Conservation (phyloP, 2,329 filamentous ascomycete species). For the Trichoderma breve region DNA sequence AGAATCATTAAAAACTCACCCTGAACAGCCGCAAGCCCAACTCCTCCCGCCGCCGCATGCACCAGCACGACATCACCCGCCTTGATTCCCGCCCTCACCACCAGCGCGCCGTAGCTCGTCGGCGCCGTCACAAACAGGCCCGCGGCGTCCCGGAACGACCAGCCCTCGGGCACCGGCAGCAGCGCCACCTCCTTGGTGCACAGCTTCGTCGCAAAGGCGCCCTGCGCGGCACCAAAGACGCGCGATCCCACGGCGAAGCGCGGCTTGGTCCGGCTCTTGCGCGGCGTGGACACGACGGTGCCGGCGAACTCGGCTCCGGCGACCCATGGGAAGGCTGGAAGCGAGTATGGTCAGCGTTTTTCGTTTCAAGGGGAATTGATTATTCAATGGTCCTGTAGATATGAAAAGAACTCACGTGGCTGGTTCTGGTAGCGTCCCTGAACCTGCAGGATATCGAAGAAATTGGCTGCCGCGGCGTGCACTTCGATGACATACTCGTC, state of each 20-base stretch:
- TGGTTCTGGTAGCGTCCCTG: slow-evolving; percentile 95
- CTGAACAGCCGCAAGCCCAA: slow-evolving; percentile 88
- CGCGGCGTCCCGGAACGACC: slow-evolving; percentile 81
- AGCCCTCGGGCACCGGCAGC: slow-evolving; percentile 72
- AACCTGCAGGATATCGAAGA: slow-evolving; percentile 95
- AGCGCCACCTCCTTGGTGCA: slow-evolving; percentile 64
- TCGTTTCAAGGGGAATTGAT: neutral
- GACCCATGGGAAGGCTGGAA: slow-evolving; percentile 73
- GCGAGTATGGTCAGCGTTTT: neutral
- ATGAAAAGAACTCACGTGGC: slow-evolving; percentile 51
- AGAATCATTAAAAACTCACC: slow-evolving; percentile 35
- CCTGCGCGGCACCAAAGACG: slow-evolving; percentile 85
- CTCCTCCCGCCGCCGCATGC: slow-evolving; percentile 88
- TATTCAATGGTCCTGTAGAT: no score
- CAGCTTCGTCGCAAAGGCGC: slow-evolving; percentile 78
- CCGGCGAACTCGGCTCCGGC: slow-evolving; percentile 87
- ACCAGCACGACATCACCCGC: slow-evolving; percentile 83
- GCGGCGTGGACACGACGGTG: slow-evolving; percentile 66
- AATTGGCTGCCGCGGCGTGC: slow-evolving; percentile 86
- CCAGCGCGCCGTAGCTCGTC: slow-evolving; percentile 81
- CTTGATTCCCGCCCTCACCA: slow-evolving; percentile 73
- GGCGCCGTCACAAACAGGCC: slow-evolving; percentile 90
- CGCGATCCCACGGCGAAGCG: slow-evolving; percentile 74
- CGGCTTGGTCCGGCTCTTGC: slow-evolving; percentile 38
- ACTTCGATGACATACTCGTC: slow-evolving; percentile 85